Evolutionary conservation across 768 basidiomycete species (phyloP), one percentile per base, ranked within the genome.

Genomic region (Mycena amicta): DNA sequence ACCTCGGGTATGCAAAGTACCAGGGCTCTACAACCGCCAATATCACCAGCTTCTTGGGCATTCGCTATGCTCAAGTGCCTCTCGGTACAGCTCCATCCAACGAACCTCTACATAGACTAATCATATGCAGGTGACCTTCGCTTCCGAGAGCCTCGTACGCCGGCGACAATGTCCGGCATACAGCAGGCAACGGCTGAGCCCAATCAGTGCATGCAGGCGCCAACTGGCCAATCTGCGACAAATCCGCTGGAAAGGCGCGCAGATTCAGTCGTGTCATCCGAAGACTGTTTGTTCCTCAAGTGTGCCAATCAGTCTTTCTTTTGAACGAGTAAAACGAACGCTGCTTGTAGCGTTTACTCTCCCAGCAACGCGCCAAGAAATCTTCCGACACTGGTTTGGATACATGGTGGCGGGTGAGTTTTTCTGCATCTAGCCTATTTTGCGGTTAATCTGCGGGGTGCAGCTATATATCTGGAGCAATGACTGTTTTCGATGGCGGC

Each of bases 41-140:
- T 23, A 64, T 67, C 26, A 66, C 68, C 1, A 53, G 43, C 13
- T 73, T 70, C 53, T 54, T 71, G 13, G 70, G 71, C 13, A 70
- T 74, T 50, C 70, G 77, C 20, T 78, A 75, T 56, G 77, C 77
- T 28, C 70, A 73, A 11, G 66, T 75, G 25, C 76, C 77, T 13
- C 5, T 65, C 22, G 74, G 74, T 70, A 46, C 46, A 37, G 8
- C 12, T 41, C 20, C 6, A n/a, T 39, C 22, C 40, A 1, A 29
- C 46, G 33, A 37, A 18, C n/a, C n/a, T 26, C 31, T 27, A 25
- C 11, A 46, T 6, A 46, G 16, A 8, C 23, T 25, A 25, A 25
- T 25, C 45, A 29, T 31, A 1, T 28, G 20, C 23, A 61, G 76
- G 69, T 3, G 52, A 55, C 28, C 29, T 67, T 8, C 61, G 69